phyloP scores from a whole-genome alignment of 331 rosid species.

The Acacia concinna region DNA sequence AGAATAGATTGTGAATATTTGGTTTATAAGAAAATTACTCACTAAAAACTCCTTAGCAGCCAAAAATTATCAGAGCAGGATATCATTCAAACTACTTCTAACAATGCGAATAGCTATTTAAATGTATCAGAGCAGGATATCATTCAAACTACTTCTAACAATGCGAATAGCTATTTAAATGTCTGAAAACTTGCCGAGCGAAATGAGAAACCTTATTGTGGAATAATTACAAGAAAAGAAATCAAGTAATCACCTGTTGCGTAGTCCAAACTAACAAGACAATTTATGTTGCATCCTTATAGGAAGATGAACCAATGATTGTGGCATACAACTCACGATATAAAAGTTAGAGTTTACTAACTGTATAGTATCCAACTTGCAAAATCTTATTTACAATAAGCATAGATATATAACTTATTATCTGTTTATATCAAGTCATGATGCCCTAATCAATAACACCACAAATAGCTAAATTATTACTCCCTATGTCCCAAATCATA shows the following conservation, averaged over 20 bases:
- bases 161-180: not conserved
- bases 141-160: not conserved
- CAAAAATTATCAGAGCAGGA: slow-evolving; percentile 21
- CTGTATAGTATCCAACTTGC: not conserved
- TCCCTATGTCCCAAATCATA: too few species aligned
- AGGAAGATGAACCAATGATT: not conserved
- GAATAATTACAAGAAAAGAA: not conserved
- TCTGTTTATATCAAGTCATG: slow-evolving; percentile 11
- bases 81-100: not conserved
- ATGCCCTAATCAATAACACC: not conserved
- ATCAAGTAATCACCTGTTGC: not conserved
- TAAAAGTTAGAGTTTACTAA: not conserved
- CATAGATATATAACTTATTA: not conserved
- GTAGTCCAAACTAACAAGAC: not conserved
- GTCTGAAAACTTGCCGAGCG: not conserved
- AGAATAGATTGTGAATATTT: slow-evolving; percentile 9
- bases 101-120: too few species aligned
- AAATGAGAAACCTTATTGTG: not conserved
- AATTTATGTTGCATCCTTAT: slow-evolving; percentile 6
- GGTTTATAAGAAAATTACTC: not conserved
- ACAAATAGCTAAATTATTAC: slow-evolving; percentile 19
- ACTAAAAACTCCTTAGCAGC: not conserved
- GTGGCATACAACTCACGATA: slow-evolving; percentile 11
- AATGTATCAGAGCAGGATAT: slow-evolving; percentile 21
- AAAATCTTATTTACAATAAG: slow-evolving; percentile 17